Evolutionary conservation across 2,329 filamentous ascomycete species (phyloP).

Genomic region (Aspergillus ochraceus): DNA sequence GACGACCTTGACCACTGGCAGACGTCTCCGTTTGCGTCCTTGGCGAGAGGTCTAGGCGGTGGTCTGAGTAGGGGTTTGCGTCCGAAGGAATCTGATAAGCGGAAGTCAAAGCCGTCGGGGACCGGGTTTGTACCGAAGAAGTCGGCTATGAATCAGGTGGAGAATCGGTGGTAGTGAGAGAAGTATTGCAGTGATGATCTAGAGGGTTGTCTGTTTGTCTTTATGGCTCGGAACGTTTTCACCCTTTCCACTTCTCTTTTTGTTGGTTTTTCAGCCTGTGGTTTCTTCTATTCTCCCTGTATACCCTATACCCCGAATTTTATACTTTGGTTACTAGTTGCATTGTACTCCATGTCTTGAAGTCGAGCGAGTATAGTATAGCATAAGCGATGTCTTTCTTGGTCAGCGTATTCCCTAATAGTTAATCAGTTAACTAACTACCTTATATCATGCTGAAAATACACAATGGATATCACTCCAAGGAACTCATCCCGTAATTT

Average conservation of each 20-base stretch:
- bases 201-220: too few relatives aligned
- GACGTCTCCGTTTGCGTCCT: conserved; percentile 39
- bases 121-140: conserved; percentile 23
- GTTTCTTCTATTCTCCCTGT: background rate
- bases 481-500: background rate
- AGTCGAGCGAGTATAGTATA: background rate
- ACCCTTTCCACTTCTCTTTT: background rate
- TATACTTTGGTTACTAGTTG: background rate
- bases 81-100: conserved; percentile 29
- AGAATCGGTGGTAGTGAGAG: conserved; percentile 13
- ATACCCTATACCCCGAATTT: background rate
- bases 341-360: background rate
- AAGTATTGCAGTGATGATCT: background rate
- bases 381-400: background rate
- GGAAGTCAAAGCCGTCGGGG: conserved; percentile 20
- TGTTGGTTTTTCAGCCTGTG: conserved; percentile 4
- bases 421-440: background rate
- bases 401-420: too few relatives aligned
- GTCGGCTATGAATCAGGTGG: conserved; percentile 27
- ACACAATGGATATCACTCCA: background rate
- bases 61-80: conserved; percentile 43
- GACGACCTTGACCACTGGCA: conserved; percentile 39
- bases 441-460: background rate
- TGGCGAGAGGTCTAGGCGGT: conserved; percentile 43
- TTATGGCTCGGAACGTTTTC: too few relatives aligned